Base-by-base conservation (phyloP, 495 filamentous ascomycete species). In the Tuber melanosporum region DNA sequence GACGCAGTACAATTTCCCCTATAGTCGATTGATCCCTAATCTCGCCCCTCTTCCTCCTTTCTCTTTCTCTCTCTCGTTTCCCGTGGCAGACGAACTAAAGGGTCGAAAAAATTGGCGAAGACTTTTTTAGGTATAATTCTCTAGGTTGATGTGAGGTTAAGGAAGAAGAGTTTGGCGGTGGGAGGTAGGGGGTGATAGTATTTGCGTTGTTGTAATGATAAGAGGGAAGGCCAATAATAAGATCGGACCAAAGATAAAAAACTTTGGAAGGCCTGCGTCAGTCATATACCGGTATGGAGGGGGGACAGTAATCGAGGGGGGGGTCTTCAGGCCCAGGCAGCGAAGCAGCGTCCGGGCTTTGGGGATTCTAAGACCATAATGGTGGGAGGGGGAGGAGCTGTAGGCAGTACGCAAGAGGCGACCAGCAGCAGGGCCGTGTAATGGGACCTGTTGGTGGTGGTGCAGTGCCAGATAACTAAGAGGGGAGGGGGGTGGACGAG, bases 331-430 rank as follows among this genome's bases (percentile, higher is more conserved):
- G 14, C 57, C 26, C 57, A 66, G 57, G 26, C 57, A 66, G 57
- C 57, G 10, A 66, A 66, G 57, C 14, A 66, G 57, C 57, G 32
- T 36, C 57, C 57, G 14, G 57, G 57, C 26, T 66, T 36, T 66
- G 57, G 14, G n/a, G 32, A 66, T 36, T 19, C 57, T 66, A 32
- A 26, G 57, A 66, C 57, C 57, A 66, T 66, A 66, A 32, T 17
- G 26, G 57, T 66, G 57, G 57, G 57, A 66, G 57, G 57, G 49
- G 22, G 49, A 66, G 57, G 49, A 66, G 57, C 57, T 36, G 57
- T 36, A 36, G 22, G 52, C 26, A 14, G 52, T 26, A 26, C 26
- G 52, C 3, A 62, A 9, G 26, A 66, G 32, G 57, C 26, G 15
- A 66, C 57, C 57, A 12, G 57, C 47, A n/a, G 15, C 57, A 32